A percentile compares a stretch with the other conserved stretches of the same genome.
Evolutionary conservation across 257 asterid genomes (phyloP).

Genomic region (Fraxinus americana): DNA sequence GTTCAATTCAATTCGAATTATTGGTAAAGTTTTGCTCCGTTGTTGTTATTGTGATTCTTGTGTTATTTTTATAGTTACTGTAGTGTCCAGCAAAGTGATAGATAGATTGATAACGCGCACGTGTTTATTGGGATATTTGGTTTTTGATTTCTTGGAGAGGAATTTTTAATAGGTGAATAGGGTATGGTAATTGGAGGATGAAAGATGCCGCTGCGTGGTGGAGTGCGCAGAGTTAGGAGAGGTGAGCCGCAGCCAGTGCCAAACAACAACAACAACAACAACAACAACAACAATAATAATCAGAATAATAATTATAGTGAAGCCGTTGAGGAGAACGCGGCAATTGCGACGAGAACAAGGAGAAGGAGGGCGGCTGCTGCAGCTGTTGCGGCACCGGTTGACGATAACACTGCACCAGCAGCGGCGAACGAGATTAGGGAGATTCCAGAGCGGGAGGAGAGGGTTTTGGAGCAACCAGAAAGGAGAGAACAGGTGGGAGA

Average conservation of each 20-base stretch:
- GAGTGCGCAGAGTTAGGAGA: conserved; percentile 75
- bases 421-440: conserved; percentile 40
- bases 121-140: background rate
- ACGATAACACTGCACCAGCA: conserved; percentile 36
- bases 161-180: conserved; percentile 24
- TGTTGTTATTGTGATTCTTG: background rate
- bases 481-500: conserved; percentile 45
- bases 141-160: background rate
- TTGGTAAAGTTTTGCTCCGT: conserved; percentile 20
- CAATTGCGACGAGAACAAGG: conserved; percentile 63
- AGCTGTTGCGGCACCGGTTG: conserved; percentile 41
- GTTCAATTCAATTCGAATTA: conserved; percentile 18
- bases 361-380: conserved; percentile 61
- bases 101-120: background rate
- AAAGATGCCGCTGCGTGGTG: conserved; percentile 83
- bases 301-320: conserved; percentile 22
- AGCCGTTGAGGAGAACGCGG: conserved; percentile 45
- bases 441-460: conserved; percentile 34
- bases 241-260: conserved; percentile 31
- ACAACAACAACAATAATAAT: conserved; percentile 19
- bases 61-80: background rate
- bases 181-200: conserved; percentile 68
- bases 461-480: conserved; percentile 34
- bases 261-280: conserved; percentile 26
- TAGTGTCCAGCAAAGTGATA: conserved; percentile 6